A percentile compares a stretch with the other conserved stretches of the same genome.
Evolutionary conservation across 139 green algal species (phyloP).

Genomic region (Trebouxia sp.): DNA sequence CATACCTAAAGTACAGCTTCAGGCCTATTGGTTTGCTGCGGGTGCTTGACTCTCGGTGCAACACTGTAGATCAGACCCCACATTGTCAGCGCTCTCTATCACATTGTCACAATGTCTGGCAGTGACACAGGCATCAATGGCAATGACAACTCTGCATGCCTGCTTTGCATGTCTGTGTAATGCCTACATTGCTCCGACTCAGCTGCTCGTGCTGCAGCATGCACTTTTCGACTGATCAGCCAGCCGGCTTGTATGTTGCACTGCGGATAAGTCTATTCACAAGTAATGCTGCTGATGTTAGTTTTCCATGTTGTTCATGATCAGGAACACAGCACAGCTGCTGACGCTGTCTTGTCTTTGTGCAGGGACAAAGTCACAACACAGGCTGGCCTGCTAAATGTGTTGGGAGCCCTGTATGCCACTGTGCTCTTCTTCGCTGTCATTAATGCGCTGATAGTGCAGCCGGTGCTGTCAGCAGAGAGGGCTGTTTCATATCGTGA

Average conservation of each 20-base stretch:
- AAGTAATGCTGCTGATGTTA: no score
- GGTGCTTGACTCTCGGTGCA: no score
- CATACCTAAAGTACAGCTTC: no score
- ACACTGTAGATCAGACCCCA: no score
- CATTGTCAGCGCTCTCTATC: no score
- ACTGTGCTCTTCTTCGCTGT: constrained; percentile 54
- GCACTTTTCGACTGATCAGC: not conserved
- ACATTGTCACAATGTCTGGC: no score
- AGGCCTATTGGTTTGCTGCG: no score
- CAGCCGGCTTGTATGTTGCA: no score
- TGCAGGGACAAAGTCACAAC: constrained; percentile 9
- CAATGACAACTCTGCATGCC: no score
- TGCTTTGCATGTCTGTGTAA: not conserved
- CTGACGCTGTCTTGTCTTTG: not conserved
- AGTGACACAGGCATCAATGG: no score
- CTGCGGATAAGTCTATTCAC: no score
- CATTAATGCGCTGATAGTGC: constrained; percentile 61
- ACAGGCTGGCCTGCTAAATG: constrained; percentile 52
- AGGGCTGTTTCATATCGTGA: constrained; percentile 66
- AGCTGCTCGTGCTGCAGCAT: not conserved
- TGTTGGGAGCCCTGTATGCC: constrained; percentile 66
- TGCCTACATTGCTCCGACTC: not conserved
- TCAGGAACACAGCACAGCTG: not conserved
- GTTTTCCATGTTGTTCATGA: no score
- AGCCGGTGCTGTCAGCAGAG: constrained; percentile 56